Conservation (phyloP, 805 yeast genomes). For the Schizosaccharomyces japonicus region DNA sequence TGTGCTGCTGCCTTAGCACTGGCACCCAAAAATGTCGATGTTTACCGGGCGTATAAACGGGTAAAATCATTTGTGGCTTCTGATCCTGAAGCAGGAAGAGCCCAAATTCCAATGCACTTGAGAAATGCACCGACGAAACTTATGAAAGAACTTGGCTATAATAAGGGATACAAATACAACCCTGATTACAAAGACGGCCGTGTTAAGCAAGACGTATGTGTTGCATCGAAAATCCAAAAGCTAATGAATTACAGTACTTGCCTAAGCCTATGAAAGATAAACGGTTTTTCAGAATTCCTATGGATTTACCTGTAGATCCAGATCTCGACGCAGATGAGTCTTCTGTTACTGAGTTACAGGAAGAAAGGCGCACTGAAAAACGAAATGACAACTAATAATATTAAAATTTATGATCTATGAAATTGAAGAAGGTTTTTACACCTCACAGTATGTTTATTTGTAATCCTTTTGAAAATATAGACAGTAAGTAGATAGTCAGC, state of each 20-base stretch:
- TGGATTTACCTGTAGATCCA: not conserved
- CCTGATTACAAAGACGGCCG: constrained; percentile 54
- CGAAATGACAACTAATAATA: too few relatives aligned
- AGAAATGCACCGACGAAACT: constrained; percentile 85
- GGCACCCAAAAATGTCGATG: constrained; percentile 66
- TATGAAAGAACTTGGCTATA: constrained; percentile 75
- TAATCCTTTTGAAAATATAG: too few relatives aligned
- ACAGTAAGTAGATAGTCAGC: too few relatives aligned
- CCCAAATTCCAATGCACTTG: constrained; percentile 43
- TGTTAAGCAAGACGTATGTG: constrained; percentile 31
- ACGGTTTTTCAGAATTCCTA: not conserved
- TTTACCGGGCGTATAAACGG: constrained; percentile 55
- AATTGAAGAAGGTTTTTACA: too few relatives aligned
- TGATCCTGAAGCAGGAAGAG: constrained; percentile 31
- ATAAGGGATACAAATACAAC: constrained; percentile 66
- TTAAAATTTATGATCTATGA: too few relatives aligned
- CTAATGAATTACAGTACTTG: not conserved
- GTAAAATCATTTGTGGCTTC: constrained; percentile 35
- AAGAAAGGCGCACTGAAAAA: too few relatives aligned
- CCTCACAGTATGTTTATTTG: too few relatives aligned
- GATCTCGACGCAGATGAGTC: too few relatives aligned
- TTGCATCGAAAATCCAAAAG: too few relatives aligned
- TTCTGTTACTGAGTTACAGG: too few relatives aligned
- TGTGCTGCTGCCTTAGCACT: constrained; percentile 75
- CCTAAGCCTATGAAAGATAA: not conserved